Percentiles rank a stretch among this genome's conserved stretches.
Conservation (phyloP, 2,329 filamentous ascomycete species). For the Ophiostoma perfectum region DNA sequence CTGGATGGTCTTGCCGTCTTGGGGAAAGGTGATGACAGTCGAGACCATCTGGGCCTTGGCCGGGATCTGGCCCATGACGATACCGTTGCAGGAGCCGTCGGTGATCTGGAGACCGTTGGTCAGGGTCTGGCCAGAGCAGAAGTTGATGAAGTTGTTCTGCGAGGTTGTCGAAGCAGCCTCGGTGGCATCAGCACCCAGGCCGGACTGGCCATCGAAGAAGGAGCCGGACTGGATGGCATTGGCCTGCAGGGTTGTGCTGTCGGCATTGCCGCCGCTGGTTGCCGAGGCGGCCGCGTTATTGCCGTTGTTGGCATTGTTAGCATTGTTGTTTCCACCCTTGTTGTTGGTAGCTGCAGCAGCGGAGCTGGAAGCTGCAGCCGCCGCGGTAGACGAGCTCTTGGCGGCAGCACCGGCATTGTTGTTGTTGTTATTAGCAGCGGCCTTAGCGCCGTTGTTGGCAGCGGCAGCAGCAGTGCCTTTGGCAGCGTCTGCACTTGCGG, state of each 20-base stretch:
- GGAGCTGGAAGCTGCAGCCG: neutral
- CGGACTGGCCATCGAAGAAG: slow-evolving; percentile 33
- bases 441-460: slow-evolving; percentile 13
- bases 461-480: neutral
- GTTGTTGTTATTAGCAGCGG: neutral
- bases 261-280: slow-evolving; percentile 3
- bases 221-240: slow-evolving; percentile 36
- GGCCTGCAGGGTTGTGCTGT: slow-evolving; percentile 28
- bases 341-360: neutral
- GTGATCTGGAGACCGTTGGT: slow-evolving; percentile 57
- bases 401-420: slow-evolving; percentile 12
- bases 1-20: slow-evolving; percentile 43
- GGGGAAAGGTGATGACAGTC: slow-evolving; percentile 46
- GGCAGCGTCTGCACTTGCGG: neutral
- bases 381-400: slow-evolving; percentile 10
- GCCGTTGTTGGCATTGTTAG: slow-evolving; percentile 15
- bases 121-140: slow-evolving; percentile 48
- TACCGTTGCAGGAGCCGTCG: slow-evolving; percentile 58
- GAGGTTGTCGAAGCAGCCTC: slow-evolving; percentile 31
- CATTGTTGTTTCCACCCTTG: neutral
- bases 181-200: slow-evolving; percentile 31
- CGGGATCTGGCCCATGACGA: slow-evolving; percentile 57
- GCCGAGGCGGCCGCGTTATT: slow-evolving; percentile 33
- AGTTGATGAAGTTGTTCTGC: slow-evolving; percentile 50
- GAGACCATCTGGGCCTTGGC: slow-evolving; percentile 51